phyloP scores from a whole-genome alignment of 192 early-diverging fungal species.

The Jimgerdemannia flammicorona region DNA sequence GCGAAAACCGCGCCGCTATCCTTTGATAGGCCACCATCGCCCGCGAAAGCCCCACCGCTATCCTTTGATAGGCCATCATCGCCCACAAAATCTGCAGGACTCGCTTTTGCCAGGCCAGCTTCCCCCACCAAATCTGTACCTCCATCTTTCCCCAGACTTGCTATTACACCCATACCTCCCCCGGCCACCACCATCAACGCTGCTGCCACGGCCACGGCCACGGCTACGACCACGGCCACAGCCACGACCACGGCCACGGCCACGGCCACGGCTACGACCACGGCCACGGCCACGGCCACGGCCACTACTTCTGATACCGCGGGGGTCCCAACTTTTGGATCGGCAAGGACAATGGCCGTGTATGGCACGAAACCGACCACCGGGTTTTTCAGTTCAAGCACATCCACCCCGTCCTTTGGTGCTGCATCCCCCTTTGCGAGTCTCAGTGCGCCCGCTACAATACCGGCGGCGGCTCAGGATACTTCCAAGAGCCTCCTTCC shows the following conservation, averaged over 20 bases:
- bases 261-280: background rate
- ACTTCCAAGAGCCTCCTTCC: background rate
- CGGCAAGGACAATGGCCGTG: background rate
- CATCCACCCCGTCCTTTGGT: background rate
- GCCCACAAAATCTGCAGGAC: background rate
- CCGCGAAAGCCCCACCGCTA: background rate
- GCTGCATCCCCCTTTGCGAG: background rate
- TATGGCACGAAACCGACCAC: slow-evolving; percentile 1
- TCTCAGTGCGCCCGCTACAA: background rate
- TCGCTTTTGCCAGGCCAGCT: background rate
- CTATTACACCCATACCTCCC: background rate
- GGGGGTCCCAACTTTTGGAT: background rate
- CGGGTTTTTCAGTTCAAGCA: background rate
- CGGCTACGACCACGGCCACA: background rate
- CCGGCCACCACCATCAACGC: background rate
- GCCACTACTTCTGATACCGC: background rate
- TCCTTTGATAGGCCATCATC: background rate
- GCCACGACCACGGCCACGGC: background rate
- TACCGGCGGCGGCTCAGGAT: background rate
- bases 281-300: background rate
- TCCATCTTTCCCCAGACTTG: background rate
- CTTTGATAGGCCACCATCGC: background rate
- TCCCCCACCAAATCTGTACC: background rate
- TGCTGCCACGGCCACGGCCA: background rate
- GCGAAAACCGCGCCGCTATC: background rate